Evolutionary conservation across 1,139 yeast genomes (phyloP).

Genomic region (Suhomyces wounanorum): DNA sequence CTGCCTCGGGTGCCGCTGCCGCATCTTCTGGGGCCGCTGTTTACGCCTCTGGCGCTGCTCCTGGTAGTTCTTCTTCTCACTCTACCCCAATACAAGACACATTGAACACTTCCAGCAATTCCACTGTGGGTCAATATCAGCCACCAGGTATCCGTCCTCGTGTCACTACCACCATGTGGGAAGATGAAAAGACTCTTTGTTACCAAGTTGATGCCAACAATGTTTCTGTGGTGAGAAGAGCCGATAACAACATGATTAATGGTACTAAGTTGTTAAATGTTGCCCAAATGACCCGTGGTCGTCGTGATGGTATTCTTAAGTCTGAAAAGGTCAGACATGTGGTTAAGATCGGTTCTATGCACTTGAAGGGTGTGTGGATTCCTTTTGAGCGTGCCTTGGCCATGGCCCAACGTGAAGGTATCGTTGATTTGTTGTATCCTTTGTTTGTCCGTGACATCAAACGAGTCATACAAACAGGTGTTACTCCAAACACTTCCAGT

Average conservation of each 20-base stretch:
- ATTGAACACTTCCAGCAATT: conserved; percentile 24
- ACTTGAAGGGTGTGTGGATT: conserved; percentile 96
- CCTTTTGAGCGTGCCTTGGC: conserved; percentile 92
- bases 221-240: conserved; percentile 88
- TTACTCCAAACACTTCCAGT: conserved; percentile 33
- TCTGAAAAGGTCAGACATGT: conserved; percentile 88
- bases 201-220: conserved; percentile 95
- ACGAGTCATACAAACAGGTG: conserved; percentile 59
- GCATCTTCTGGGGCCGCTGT: conserved; percentile 4
- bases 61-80: conserved; percentile 14
- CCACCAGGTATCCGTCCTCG: conserved; percentile 70
- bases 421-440: conserved; percentile 83
- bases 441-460: conserved; percentile 86
- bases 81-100: conserved; percentile 19
- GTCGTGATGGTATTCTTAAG: conserved; percentile 91
- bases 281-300: conserved; percentile 94
- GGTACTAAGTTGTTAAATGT: conserved; percentile 92
- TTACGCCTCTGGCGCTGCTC: conserved; percentile 13
- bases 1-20: conserved; percentile 8
- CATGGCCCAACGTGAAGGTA: conserved; percentile 88
- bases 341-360: conserved; percentile 96
- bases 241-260: conserved; percentile 90
- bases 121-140: conserved; percentile 50
- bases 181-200: conserved; percentile 90
- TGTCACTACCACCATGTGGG: conserved; percentile 96